Conservation (phyloP, 495 filamentous ascomycete genomes). For the Penicillium egyptiacum region DNA sequence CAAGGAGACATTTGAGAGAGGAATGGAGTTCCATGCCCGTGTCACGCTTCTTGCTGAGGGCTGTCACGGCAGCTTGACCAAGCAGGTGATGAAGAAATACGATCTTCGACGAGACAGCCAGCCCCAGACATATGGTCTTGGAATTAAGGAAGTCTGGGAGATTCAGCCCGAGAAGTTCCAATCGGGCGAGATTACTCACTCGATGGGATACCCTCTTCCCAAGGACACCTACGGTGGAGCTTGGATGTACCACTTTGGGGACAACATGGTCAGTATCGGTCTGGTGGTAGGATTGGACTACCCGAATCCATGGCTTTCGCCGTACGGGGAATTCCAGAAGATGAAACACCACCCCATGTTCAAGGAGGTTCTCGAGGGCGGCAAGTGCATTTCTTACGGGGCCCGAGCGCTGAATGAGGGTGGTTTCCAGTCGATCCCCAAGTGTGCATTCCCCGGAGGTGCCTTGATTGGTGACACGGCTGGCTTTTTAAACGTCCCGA, state of each 20-base stretch:
- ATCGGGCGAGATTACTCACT: slow-evolving; percentile 82
- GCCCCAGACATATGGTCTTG: slow-evolving; percentile 91
- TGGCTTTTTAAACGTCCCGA: slow-evolving; percentile 96
- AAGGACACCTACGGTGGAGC: slow-evolving; percentile 91
- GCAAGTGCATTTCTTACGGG: slow-evolving; percentile 97
- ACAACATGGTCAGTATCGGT: slow-evolving; percentile 93
- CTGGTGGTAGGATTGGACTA: slow-evolving; percentile 96
- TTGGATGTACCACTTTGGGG: slow-evolving; percentile 99
- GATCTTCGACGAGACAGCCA: slow-evolving; percentile 87
- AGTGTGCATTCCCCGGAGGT: slow-evolving; percentile 92
- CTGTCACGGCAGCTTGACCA: slow-evolving; percentile 93
- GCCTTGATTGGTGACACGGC: slow-evolving; percentile 95
- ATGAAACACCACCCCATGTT: slow-evolving; percentile 97
- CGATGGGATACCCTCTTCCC: slow-evolving; percentile 90
- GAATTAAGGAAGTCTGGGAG: slow-evolving; percentile 97
- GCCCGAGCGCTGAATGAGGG: slow-evolving; percentile 92
- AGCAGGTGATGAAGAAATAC: slow-evolving; percentile 94
- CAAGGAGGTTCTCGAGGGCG: slow-evolving; percentile 76
- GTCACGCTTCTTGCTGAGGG: slow-evolving; percentile 94
- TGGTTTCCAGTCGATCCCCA: slow-evolving; percentile 96
- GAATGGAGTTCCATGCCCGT: slow-evolving; percentile 97
- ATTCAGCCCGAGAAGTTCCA: slow-evolving; percentile 89
- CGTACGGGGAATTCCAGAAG: slow-evolving; percentile 97
- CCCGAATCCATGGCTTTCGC: slow-evolving; percentile 92
- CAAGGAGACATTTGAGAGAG: slow-evolving; percentile 89